phyloP scores from a whole-genome alignment of 2,329 filamentous ascomycete species.

The Ophiostoma himal-ulmi region DNA sequence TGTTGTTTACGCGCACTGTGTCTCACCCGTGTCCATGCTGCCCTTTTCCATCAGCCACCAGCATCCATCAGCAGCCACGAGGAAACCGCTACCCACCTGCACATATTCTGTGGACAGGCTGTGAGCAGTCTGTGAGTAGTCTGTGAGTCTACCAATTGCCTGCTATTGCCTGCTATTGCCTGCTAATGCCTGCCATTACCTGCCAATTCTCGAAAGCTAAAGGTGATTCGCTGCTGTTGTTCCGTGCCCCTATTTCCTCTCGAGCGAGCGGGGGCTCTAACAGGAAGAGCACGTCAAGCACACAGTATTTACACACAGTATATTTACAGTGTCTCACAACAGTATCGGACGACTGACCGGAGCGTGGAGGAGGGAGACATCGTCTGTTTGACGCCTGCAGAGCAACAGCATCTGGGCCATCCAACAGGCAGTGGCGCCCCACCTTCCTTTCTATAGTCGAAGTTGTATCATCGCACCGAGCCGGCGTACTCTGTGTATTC shows the following conservation, averaged over 20 bases:
- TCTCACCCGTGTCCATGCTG: background rate
- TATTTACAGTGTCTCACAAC: background rate
- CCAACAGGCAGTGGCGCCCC: background rate
- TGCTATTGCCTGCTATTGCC: background rate
- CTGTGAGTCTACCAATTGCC: background rate
- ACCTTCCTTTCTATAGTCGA: background rate
- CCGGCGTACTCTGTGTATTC: background rate
- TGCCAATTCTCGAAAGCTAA: background rate
- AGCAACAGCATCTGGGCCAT: background rate
- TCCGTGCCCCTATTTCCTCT: conserved; percentile 7
- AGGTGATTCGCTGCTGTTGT: background rate
- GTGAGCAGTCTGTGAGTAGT: background rate
- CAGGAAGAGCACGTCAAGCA: background rate
- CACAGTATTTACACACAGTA: background rate
- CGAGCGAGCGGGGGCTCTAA: conserved; percentile 11
- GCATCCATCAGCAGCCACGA: background rate
- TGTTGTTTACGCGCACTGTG: background rate
- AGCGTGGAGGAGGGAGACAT: conserved; percentile 6
- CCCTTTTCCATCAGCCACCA: background rate
- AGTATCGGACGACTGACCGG: background rate
- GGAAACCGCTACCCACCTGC: background rate
- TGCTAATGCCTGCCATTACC: too few species aligned
- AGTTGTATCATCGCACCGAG: background rate
- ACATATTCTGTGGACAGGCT: background rate
- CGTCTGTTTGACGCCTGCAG: background rate